Base-by-base conservation (phyloP, 2,329 filamentous ascomycete species). In the Paecilomyces sp. region DNA sequence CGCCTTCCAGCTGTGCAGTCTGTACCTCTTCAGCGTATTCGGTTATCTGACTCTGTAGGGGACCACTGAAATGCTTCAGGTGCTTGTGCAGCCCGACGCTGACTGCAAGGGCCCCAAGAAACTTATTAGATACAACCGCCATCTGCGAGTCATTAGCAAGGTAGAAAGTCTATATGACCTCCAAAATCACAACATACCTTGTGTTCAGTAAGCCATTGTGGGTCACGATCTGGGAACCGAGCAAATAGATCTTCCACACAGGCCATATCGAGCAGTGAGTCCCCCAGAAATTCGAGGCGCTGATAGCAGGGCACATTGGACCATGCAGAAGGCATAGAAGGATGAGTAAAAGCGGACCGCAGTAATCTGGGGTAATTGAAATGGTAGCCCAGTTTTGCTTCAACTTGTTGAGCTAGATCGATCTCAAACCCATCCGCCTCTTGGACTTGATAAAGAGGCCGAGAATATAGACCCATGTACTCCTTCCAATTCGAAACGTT, bases 41-140 rank as follows among this genome's bases (percentile, higher is more conserved):
- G 11, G 71, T 75, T 54, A 85, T 81, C 58, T 81, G 79, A 18
- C 71, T 64, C 55, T 73, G 70, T 28, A 77, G 60, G 0, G 74
- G 65, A 13, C 60, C 70, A 59, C 72, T 78, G 62, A 74, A 74
- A 63, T 72, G 76, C 67, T 81, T 83, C 15, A 97, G 76, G 70
- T 93, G 87, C 55, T 80, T 84, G 70, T 97, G 87, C 58, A 97
- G 88, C 0, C 84, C 88, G 0, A 97, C 82, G 55, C 85, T 83
- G 2, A 95, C 90, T 61, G 89, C 89, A 2, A 97, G 79, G 18
- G 87, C 90, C 1, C 90, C 91, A 1, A 97, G 82, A 70, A 97
- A 99, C 62, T 92, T 92, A 77, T 99, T 99, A 57, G 91, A 94
- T 0, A 94, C 92, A 90, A 99, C 97, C n/a, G 92, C 91, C 87